Evolutionary conservation across 345 rosid genomes (phyloP), one percentile per base, ranked within the genome.

Genomic region (Lepidium africanum): DNA sequence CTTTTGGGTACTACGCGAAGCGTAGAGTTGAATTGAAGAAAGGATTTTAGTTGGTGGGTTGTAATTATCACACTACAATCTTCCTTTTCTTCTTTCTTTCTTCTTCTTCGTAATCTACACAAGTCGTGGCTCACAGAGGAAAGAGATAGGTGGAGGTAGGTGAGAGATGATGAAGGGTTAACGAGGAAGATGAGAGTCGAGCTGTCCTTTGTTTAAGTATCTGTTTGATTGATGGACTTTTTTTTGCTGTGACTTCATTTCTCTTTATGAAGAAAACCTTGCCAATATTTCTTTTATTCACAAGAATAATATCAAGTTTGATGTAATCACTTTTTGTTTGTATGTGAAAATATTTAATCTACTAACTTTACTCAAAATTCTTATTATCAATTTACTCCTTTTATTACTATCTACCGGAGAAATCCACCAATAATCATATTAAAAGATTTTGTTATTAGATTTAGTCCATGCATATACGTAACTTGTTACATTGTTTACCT

Each of bases 21-120:
- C 74, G 86, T 82, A 75, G 92, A 86, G 95, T 86, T 81, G 82
- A 88, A 84, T 92, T 81, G 84, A 89, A 89, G 98, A 67, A 79
- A 85, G 9, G 85, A 48, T 40, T 72, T 61, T 9, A 42, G 76
- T 81, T 69, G 94, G 83, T 72, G 46, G 87, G 65, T 82, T 75
- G 81, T 84, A 82, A 84, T 89, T 80, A 85, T 80, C 80, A 27
- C 79, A 27, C 79, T 81, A 86, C 78, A 82, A 78, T 80, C 81
- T 69, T 72, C 39, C 15, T 30, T 67, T 45, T 21, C 27, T 38
- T 38, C 32, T 30, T 42, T 52, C 46, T 53, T 51, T 13, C 35
- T 42, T 56, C 46, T 43, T 60, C 48, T 60, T 54, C 47, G 55
- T 69, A 14, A 17, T 48, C 38, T 55, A 63, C 69, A 54, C 70